These are phyloP conservation scores for Saccharomyces eubayanus DNA, from an alignment of 805 yeast genomes.

Conservation along the genomic window DNA sequence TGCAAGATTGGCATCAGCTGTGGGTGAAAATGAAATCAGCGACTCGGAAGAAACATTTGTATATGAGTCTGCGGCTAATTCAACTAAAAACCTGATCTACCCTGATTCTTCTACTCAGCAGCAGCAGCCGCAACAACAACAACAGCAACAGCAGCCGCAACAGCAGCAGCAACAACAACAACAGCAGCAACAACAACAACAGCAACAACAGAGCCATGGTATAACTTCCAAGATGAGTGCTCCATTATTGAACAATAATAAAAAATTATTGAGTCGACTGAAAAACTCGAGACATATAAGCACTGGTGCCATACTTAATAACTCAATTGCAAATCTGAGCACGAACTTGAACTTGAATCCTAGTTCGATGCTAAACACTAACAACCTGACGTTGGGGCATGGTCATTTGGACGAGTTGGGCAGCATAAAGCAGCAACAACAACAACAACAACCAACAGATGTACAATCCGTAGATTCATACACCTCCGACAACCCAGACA, in stretches of 20 bases:
- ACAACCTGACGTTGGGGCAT: background rate
- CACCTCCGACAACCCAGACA: constrained; percentile 7
- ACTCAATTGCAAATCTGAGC: constrained; percentile 2
- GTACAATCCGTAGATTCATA: constrained; percentile 21
- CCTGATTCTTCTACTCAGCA: constrained; percentile 7
- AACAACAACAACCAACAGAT: constrained; percentile 11
- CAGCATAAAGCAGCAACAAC: constrained; percentile 9
- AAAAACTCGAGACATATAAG: constrained; percentile 29
- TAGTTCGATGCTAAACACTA: constrained; percentile 8
- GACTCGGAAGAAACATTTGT: constrained; percentile 95
- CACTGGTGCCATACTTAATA: constrained; percentile 23
- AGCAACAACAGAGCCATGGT: constrained; percentile 16
- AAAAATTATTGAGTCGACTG: constrained; percentile 21
- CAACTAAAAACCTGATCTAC: constrained; percentile 20
- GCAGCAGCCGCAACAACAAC: constrained; percentile 3
- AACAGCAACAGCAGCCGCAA: constrained; percentile 4
- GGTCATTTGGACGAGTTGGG: constrained; percentile 13
- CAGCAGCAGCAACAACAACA: constrained; percentile 7
- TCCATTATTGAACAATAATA: constrained; percentile 23
- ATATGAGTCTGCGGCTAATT: constrained; percentile 50
- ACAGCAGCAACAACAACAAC: constrained; percentile 1
- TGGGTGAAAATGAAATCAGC: constrained; percentile 77
- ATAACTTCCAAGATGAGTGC: constrained; percentile 28
- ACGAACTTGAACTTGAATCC: constrained; percentile 5
- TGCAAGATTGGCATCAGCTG: constrained; percentile 89